Evolutionary conservation across 768 basidiomycete species (phyloP).

Genomic region (Kwoniella shandongensis): DNA sequence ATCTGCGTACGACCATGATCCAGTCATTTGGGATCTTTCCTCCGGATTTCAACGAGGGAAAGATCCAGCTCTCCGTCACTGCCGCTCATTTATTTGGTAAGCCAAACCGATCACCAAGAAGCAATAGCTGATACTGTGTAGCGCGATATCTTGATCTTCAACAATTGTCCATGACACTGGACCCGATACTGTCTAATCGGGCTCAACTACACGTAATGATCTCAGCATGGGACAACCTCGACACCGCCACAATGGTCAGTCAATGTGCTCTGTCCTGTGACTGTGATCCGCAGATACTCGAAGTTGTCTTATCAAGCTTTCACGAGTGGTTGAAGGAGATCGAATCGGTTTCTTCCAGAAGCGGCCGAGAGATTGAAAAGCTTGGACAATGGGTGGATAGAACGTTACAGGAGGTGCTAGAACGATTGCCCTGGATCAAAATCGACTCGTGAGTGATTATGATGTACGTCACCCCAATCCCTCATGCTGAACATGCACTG

Average conservation of each 20-base stretch:
- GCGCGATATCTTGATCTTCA: constrained; percentile 36
- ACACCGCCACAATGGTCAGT: constrained; percentile 23
- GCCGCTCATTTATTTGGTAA: constrained; percentile 37
- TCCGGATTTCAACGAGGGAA: constrained; percentile 24
- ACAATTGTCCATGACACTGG: constrained; percentile 30
- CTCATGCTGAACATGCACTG: no score
- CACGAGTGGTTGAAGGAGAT: constrained; percentile 23
- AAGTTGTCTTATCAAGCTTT: constrained; percentile 59
- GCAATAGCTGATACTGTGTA: constrained; percentile 6
- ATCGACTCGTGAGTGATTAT: constrained; percentile 16
- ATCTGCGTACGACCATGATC: constrained; percentile 27
- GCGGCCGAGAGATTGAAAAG: constrained; percentile 13
- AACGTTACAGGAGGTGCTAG: constrained; percentile 14
- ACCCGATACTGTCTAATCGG: constrained; percentile 26
- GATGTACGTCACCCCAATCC: no score
- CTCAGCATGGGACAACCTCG: constrained; percentile 31
- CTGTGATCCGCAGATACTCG: constrained; percentile 72
- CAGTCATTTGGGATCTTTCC: constrained; percentile 15
- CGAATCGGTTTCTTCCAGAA: background rate
- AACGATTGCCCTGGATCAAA: constrained; percentile 4
- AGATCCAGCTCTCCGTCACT: constrained; percentile 31
- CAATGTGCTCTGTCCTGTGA: constrained; percentile 30
- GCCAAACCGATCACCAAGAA: constrained; percentile 1
- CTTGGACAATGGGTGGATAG: constrained; percentile 28
- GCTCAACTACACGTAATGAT: constrained; percentile 25